These are phyloP conservation scores for Wilcoxina mikolae DNA, from an alignment of 495 filamentous ascomycete genomes.

Conservation along the genomic window DNA sequence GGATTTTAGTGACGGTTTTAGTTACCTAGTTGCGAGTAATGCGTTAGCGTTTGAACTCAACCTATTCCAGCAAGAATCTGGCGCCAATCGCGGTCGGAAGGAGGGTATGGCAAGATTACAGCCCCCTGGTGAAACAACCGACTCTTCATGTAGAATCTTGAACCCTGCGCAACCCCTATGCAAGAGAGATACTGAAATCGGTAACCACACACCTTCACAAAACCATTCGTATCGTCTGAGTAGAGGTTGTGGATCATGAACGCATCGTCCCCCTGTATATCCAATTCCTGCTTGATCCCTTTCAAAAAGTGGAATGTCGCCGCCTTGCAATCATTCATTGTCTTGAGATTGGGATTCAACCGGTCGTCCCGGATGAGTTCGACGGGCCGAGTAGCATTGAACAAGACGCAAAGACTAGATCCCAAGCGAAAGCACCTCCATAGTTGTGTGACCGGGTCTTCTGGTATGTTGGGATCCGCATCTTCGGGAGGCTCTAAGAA, in stretches of 20 bases:
- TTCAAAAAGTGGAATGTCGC: conserved; percentile 58
- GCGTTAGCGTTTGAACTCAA: conserved; percentile 3
- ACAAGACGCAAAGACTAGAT: conserved; percentile 72
- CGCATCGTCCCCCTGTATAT: conserved; percentile 61
- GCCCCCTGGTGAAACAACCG: background rate
- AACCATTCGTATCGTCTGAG: conserved; percentile 87
- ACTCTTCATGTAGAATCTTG: background rate
- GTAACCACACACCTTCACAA: conserved; percentile 60
- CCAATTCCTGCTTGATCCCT: conserved; percentile 54
- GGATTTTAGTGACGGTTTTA: conserved; percentile 69
- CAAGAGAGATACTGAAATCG: background rate
- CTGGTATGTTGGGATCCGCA: conserved; percentile 42
- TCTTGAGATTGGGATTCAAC: conserved; percentile 20
- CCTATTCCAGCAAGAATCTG: background rate
- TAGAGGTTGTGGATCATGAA: conserved; percentile 87
- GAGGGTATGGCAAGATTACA: background rate
- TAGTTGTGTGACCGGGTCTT: conserved; percentile 75
- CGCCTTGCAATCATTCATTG: conserved; percentile 34
- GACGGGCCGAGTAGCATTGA: conserved; percentile 62
- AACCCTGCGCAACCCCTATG: background rate
- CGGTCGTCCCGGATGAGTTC: conserved; percentile 47
- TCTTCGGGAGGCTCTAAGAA: conserved; percentile 55
- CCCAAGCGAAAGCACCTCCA: conserved; percentile 81
- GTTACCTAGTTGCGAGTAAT: conserved; percentile 41
- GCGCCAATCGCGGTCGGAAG: background rate